Evolutionary conservation across 169 alveolate species (phyloP).

Genomic region (Cryptosporidium tyzzeri): DNA sequence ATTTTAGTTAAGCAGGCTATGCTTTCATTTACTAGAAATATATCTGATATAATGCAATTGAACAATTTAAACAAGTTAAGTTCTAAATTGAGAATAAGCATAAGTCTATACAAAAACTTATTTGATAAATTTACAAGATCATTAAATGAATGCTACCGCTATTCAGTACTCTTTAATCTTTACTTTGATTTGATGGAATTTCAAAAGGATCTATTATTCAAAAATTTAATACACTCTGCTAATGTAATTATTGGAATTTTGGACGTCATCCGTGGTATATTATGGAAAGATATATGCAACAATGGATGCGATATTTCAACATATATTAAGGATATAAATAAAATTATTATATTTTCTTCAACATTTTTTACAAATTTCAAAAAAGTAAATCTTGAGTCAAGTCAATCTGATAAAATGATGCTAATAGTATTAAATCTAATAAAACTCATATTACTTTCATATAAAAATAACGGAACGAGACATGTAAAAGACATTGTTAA

Average conservation of each 20-base stretch:
- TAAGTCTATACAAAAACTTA: neutral
- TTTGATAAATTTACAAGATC: conserved; percentile 24
- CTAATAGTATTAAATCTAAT: conserved; percentile 42
- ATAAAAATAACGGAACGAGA: neutral
- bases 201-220: conserved; percentile 7
- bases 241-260: conserved; percentile 31
- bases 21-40: conserved; percentile 37
- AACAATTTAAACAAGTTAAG: neutral
- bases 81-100: neutral
- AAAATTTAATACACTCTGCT: conserved; percentile 4
- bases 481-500: neutral
- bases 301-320: neutral
- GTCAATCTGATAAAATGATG: conserved; percentile 22
- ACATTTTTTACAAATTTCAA: conserved; percentile 2
- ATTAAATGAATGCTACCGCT: conserved; percentile 19
- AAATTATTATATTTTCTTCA: conserved; percentile 15
- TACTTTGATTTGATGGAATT: conserved; percentile 18
- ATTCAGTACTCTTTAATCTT: conserved; percentile 17
- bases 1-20: conserved; percentile 42
- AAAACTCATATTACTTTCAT: conserved; percentile 33
- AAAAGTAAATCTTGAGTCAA: neutral
- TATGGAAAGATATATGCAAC: conserved; percentile 28
- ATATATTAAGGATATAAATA: conserved; percentile 3
- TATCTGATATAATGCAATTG: neutral
- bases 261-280: neutral